Conservation (phyloP, 2,329 filamentous ascomycete species). For the Sporothrix sp. region DNA sequence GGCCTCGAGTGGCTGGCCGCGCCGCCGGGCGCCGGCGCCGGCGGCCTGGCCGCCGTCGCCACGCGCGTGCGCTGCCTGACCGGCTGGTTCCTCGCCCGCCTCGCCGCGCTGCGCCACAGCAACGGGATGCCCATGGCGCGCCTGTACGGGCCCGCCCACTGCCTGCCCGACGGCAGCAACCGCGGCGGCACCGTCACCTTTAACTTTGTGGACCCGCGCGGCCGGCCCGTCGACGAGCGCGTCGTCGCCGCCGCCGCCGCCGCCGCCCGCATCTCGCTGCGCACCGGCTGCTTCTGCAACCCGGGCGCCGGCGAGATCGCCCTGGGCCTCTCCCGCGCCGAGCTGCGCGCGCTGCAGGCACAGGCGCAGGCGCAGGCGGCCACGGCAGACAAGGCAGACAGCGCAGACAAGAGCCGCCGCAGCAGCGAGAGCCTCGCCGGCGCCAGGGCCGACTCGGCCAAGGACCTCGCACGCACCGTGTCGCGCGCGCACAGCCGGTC, state of each 20-base stretch:
- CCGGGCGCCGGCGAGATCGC: conserved; percentile 30
- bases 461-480: background rate
- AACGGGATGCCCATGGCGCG: conserved; percentile 26
- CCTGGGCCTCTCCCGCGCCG: conserved; percentile 21
- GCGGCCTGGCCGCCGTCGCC: conserved; percentile 23
- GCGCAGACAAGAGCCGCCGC: background rate
- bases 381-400: no score
- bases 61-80: conserved; percentile 29
- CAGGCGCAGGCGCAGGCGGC: conserved; percentile 1
- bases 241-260: conserved; percentile 28
- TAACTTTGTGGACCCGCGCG: conserved; percentile 28
- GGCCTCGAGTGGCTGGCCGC: conserved; percentile 30
- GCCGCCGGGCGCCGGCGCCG: conserved; percentile 14
- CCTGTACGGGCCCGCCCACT: conserved; percentile 27
- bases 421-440: background rate
- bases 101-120: conserved; percentile 25
- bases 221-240: conserved; percentile 28
- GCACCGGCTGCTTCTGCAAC: conserved; percentile 35
- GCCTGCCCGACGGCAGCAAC: conserved; percentile 13
- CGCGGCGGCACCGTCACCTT: conserved; percentile 31
- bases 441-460: background rate
- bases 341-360: conserved; percentile 14
- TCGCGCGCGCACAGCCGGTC: conserved; percentile 19
- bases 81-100: conserved; percentile 26
- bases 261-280: conserved; percentile 27